Evolutionary conservation across 495 filamentous ascomycete genomes (phyloP), one percentile per base, ranked within the genome.

Genomic region (Talaromyces thailandensis): DNA sequence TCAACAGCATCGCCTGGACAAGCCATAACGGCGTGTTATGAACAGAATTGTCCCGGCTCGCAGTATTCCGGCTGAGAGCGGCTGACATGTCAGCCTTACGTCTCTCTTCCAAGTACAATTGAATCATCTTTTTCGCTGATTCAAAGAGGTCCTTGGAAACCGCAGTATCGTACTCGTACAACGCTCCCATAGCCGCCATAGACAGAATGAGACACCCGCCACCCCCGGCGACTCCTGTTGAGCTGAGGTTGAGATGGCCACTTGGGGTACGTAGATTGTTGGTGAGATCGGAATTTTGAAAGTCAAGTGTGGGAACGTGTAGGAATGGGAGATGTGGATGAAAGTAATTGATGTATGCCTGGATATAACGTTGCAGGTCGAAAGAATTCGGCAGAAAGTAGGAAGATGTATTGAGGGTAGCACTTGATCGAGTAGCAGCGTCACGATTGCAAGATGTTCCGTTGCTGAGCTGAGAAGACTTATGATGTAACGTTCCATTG

Each of bases 1-100:
- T 97, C 45, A 98, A 81, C 29, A 98, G 81, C 94, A 98, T 97
- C 1, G 94, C 93, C 69, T 98, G 94, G n/a, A 98, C 91, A 28
- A 98, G 81, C 94, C 94, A 97, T 56, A 97, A 80, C 2, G 94
- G 94, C 12, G 92, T 96, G 40, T 86, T 84, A 65, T 94, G 88
- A 50, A 87, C 79, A 2, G 86, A 81, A 65, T 82, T 83, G 62
- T 93, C 89, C 61, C 82, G 80, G 23, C 80, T 71, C 24, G 82
- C 72, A 66, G 82, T 82, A 3, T 73, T 65, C 26, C 88, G 86
- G 65, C 85, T 87, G 63, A 90, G 80, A 40, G 89, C 88, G 60
- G 89, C 88, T 60, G 90, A 85, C 76, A 95, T 85, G 72, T 95
- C 92, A 29, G 90, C 90, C 72, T 93, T 93, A 50, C 92, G 86